Conservation (phyloP, 106 monocot genomes). For the Triglochin maritima region DNA sequence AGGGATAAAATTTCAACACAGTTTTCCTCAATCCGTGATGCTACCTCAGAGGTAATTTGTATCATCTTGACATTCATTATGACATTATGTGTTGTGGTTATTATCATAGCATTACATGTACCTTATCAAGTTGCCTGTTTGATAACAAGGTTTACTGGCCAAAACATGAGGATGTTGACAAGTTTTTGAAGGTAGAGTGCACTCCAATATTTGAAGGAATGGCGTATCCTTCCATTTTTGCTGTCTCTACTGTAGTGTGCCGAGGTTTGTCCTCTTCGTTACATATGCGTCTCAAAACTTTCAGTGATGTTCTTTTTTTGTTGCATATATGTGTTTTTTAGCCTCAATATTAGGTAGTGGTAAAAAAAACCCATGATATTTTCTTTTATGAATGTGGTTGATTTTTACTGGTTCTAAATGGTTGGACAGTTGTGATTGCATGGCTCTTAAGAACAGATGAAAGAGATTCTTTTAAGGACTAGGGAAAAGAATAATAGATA, state of each 20-base stretch:
- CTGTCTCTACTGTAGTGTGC: constrained; percentile 63
- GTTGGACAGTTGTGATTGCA: too few relatives aligned
- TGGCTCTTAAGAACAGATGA: too few relatives aligned
- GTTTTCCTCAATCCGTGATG: constrained; percentile 61
- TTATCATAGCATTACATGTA: not conserved
- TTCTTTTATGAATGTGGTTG: too few relatives aligned
- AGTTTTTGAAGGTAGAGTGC: constrained; percentile 87
- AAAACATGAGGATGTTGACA: constrained; percentile 61
- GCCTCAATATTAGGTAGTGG: too few relatives aligned
- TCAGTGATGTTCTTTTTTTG: too few relatives aligned
- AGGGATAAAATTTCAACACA: constrained; percentile 56
- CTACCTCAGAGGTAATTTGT: constrained; percentile 42
- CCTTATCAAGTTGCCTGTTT: not conserved
- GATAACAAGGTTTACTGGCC: constrained; percentile 78
- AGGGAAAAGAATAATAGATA: too few relatives aligned
- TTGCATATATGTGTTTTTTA: too few relatives aligned
- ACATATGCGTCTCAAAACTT: not conserved
- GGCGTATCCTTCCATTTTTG: constrained; percentile 65
- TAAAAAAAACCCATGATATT: too few relatives aligned
- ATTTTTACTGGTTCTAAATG: too few relatives aligned
- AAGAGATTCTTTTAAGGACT: too few relatives aligned
- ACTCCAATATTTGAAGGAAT: constrained; percentile 44
- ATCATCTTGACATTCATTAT: not conserved
- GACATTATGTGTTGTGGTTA: not conserved
- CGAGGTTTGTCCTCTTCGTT: constrained; percentile 42